Percentiles rank a stretch among this genome's conserved stretches.
phyloP scores from a whole-genome alignment of 345 rosid species.

The Erysimum cheiranthoides region DNA sequence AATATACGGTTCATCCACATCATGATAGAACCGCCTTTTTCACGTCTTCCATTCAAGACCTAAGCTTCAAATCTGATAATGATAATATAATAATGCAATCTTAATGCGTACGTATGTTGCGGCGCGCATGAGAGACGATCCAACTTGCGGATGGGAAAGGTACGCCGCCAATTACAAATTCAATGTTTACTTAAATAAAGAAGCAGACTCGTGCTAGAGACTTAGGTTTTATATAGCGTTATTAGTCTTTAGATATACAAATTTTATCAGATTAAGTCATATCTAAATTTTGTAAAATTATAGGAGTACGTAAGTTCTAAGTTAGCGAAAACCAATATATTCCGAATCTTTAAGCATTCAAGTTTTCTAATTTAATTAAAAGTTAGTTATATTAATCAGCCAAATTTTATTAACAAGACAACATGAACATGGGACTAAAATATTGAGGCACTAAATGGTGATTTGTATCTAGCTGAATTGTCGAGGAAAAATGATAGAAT shows the following conservation, averaged over 20 bases:
- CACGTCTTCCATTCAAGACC: too few species aligned
- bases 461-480: too few species aligned
- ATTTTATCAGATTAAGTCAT: neutral
- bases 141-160: constrained; percentile 27
- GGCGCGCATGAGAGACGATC: constrained; percentile 23
- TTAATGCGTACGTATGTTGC: constrained; percentile 28
- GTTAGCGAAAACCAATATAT: constrained; percentile 10
- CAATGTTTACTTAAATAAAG: neutral
- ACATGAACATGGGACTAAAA: neutral
- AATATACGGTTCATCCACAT: too few species aligned
- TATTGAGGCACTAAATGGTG: too few species aligned
- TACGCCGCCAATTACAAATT: constrained; percentile 28
- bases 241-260: neutral
- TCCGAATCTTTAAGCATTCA: neutral
- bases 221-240: neutral
- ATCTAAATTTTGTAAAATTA: neutral
- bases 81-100: neutral
- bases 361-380: neutral
- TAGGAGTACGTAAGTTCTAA: neutral
- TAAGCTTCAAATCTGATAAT: neutral
- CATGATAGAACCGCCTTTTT: too few species aligned
- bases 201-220: constrained; percentile 20
- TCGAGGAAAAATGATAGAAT: too few species aligned
- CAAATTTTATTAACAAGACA: neutral
- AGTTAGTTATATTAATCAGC: neutral